Conservation (phyloP, 1,139 yeast genomes). For the Wickerhamiella infanticola region DNA sequence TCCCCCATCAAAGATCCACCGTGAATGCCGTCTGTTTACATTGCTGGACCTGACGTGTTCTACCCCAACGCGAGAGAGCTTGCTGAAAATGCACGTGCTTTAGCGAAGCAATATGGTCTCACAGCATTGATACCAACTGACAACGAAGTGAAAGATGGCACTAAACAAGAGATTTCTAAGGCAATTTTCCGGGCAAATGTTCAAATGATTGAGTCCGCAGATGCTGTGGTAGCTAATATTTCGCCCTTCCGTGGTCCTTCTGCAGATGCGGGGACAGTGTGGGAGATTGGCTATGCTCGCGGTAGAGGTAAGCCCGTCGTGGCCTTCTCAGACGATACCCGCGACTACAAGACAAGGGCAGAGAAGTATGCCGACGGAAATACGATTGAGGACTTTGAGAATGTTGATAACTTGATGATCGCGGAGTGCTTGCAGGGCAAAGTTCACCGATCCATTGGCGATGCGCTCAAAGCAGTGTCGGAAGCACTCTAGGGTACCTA, state of each 20-base stretch:
- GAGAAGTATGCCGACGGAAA: background rate
- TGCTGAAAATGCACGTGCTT: slow-evolving; percentile 2
- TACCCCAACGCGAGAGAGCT: slow-evolving; percentile 3
- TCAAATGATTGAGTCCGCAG: slow-evolving; percentile 5
- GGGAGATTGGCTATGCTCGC: slow-evolving; percentile 8
- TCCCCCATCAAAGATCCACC: too few relatives aligned
- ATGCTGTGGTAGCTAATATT: slow-evolving; percentile 7
- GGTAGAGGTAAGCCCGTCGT: slow-evolving; percentile 6
- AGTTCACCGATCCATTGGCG: slow-evolving; percentile 2
- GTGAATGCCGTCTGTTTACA: slow-evolving; percentile 1
- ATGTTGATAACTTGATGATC: slow-evolving; percentile 7
- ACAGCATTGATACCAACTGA: slow-evolving; percentile 5
- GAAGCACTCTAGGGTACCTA: background rate
- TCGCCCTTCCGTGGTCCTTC: slow-evolving; percentile 8
- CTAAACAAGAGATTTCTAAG: slow-evolving; percentile 3
- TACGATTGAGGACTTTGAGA: slow-evolving; percentile 5
- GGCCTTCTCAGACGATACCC: slow-evolving; percentile 2
- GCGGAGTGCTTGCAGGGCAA: slow-evolving; percentile 2
- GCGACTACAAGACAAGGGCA: slow-evolving; percentile 3
- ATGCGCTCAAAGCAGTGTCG: slow-evolving; percentile 3
- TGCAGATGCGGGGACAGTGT: slow-evolving; percentile 9
- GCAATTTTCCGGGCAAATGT: slow-evolving; percentile 4
- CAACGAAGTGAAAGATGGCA: background rate
- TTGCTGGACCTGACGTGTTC: slow-evolving; percentile 9
- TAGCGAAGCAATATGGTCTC: slow-evolving; percentile 3